Base-by-base conservation (phyloP, 2,329 filamentous ascomycete genomes). In the Cladophialophora psammophila region DNA sequence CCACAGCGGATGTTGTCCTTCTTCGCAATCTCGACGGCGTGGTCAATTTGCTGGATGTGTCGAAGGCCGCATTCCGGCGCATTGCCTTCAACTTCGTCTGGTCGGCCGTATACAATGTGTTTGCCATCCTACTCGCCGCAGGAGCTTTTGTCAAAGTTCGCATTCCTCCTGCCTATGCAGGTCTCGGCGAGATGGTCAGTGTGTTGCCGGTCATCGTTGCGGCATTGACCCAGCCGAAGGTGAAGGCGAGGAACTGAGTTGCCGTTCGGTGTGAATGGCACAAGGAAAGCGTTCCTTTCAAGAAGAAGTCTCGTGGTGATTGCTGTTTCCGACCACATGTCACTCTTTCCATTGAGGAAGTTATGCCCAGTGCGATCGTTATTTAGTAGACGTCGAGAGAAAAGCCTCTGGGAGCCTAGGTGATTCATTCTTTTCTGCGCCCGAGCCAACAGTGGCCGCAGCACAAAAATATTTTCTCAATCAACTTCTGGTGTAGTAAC, bases 101-200 rank as follows among this genome's bases (percentile, higher is more conserved):
- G 91, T 85, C 87, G 40, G 86, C 86, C 36, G 77, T 91, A 0
- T 93, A 93, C 78, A 93, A 93, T 71, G 60, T 87, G 1, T 83
- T 90, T 62, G 90, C 90, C 0, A 81, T 93, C 5, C 77, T 91
- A 48, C 81, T 93, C 0, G 90, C 87, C 0, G 83, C 86, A 0
- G 91, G 91, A 0, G 89, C 86, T 0, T 89, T 91, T 74, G 86
- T 89, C 2, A 79, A 81, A 66, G 78, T 83, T 1, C 80, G 86
- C 56, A 87, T 89, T 72, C 83, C 86, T n/a, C 88, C 89, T 0
- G 79, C 83, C 67, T 91, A 84, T 81, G 90, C 90, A 0, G 90
- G 89, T 0, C 73, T 93, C 8, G 91, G 91, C 0, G 91, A 93
- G 79, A 76, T 93, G 36, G 89, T 92, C 0, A 93, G 90, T 73